Evolutionary conservation across 2,329 filamentous ascomycete genomes (phyloP), one percentile per base, ranked within the genome.

Genomic region (Ramularia endophylla): DNA sequence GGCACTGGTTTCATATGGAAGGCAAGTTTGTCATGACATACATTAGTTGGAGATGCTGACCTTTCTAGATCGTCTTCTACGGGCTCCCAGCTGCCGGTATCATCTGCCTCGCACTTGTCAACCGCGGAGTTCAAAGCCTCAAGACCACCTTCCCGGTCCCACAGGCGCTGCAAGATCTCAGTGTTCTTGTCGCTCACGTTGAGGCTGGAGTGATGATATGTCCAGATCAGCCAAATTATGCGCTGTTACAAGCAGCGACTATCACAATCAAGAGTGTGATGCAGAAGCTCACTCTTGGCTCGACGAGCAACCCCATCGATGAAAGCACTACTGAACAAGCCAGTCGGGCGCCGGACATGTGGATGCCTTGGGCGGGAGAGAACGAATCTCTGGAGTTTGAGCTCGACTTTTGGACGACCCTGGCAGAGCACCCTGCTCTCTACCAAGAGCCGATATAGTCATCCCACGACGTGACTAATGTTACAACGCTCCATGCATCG

Each of bases 41-140:
- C 8, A 11, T 34, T 12, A 34, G 13, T 15, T 9, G 3, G 13
- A 18, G 6, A 15, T 30, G 30, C 44, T 51, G 32, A 52, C 33
- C 20, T 12, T 11, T 8, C 13, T 22, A 63, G 60, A 52, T 64
- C n/a, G 54, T 50, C 4, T 57, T 58, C 31, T 64, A 62, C 37
- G 61, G 61, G 7, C 46, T 65, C 1, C 52, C 62, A n/a, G 61
- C 62, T 3, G 60, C 61, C 7, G 62, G 62, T 0, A 57, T 63
- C 13, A 51, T 63, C 8, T 55, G 53, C 15, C 48, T 63, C 16
- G 53, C 56, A 1, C 37, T 61, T 4, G 43, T 63, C 3, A 56
- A 56, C 11, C 36, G 42, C 4, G 33, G 35, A 8, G 35, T 38
- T 8, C 31, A 25, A 9, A 40, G 32, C n/a, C 25, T 29, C 1